phyloP scores from a whole-genome alignment of 177 flowering plant genomes.

The Vitis hybrid region DNA sequence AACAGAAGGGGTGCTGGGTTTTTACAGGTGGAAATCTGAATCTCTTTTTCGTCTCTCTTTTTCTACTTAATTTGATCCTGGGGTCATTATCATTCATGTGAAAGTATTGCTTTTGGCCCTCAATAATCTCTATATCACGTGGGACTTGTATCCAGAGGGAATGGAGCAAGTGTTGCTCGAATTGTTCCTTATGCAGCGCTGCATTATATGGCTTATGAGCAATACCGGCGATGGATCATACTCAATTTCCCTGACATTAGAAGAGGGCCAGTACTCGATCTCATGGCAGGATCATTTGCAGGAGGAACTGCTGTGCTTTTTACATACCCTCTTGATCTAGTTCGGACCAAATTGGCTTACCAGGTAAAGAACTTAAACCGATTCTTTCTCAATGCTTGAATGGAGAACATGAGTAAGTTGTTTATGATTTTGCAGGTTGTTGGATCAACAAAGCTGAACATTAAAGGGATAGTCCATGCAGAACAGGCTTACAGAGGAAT shows the following conservation, averaged over 20 bases:
- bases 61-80: background rate
- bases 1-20: slow-evolving; percentile 88
- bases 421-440: slow-evolving; percentile 55
- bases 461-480: slow-evolving; percentile 29
- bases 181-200: slow-evolving; percentile 98
- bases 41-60: background rate
- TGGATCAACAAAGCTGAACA: slow-evolving; percentile 39
- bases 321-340: slow-evolving; percentile 96
- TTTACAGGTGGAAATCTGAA: slow-evolving; percentile 60
- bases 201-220: slow-evolving; percentile 93
- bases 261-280: slow-evolving; percentile 91
- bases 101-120: background rate
- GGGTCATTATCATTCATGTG: background rate
- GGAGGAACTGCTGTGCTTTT: slow-evolving; percentile 97
- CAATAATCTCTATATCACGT: background rate
- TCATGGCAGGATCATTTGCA: slow-evolving; percentile 91
- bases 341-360: slow-evolving; percentile 91
- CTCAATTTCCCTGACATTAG: slow-evolving; percentile 54
- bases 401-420: slow-evolving; percentile 5
- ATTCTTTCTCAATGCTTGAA: background rate
- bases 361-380: slow-evolving; percentile 50
- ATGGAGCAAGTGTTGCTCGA: slow-evolving; percentile 96
- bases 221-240: slow-evolving; percentile 86
- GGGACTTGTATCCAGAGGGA: slow-evolving; percentile 58
- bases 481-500: slow-evolving; percentile 79